Percentiles rank a stretch among this genome's conserved stretches.
phyloP scores from a whole-genome alignment of 23 red algal genomes.

The Agarophyton chilense region DNA sequence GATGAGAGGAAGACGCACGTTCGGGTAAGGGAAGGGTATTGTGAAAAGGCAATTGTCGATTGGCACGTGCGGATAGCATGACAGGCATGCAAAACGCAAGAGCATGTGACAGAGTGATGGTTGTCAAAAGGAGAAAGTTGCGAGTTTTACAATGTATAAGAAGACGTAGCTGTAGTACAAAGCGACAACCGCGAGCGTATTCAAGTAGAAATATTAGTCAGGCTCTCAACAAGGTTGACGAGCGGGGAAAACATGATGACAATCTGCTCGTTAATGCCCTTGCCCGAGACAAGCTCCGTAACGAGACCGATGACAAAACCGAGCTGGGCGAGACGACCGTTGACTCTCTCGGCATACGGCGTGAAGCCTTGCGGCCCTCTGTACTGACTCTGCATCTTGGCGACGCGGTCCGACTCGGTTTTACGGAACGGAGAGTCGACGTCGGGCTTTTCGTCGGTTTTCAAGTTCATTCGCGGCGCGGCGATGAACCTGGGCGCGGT shows the following conservation, averaged over 20 bases:
- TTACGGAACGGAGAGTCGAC: neutral
- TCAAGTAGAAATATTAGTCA: neutral
- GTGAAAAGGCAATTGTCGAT: too few species aligned
- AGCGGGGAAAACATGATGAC: slow-evolving; percentile 59
- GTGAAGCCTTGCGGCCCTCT: slow-evolving; percentile 66
- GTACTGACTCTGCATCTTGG: neutral
- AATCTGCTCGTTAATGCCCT: slow-evolving; percentile 62
- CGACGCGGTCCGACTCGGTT: slow-evolving; percentile 15
- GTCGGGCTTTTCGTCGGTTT: neutral
- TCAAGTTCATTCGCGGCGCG: slow-evolving; percentile 1
- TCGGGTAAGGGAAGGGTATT: too few species aligned
- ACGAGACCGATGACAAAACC: slow-evolving; percentile 60
- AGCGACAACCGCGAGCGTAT: too few species aligned
- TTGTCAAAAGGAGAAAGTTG: too few species aligned
- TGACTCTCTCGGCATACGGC: slow-evolving; percentile 53
- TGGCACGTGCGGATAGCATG: too few species aligned
- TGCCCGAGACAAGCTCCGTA: slow-evolving; percentile 59
- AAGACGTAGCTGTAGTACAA: too few species aligned
- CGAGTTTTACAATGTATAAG: too few species aligned
- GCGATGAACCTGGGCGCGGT: neutral
- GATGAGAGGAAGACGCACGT: too few species aligned
- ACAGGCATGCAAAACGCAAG: too few species aligned
- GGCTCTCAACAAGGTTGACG: neutral
- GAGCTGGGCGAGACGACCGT: slow-evolving; percentile 60
- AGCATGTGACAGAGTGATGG: too few species aligned